Base-by-base conservation (phyloP, 129 eudicot genomes). In the Erigeron canadensis region DNA sequence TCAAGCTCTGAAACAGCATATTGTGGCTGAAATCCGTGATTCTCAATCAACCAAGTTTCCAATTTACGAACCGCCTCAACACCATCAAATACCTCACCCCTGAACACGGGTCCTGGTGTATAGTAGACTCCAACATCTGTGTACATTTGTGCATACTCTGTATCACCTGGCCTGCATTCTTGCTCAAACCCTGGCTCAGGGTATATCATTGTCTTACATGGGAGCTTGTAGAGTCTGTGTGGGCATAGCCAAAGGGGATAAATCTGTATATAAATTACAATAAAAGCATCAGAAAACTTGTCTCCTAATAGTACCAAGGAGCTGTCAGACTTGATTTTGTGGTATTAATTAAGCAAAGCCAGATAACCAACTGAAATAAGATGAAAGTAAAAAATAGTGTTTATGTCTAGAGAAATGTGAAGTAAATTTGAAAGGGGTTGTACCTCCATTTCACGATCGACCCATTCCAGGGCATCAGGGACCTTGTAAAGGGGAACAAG, bases 201-300 rank as follows among this genome's bases (percentile, higher is more conserved):
- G 65, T 90, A 95, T 34, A 95, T 76, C 99, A 95, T 95, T 17
- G 99, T 90, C 72, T 90, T 95, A 41, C 74, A 63, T 10, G 99
- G 99, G 57, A 90, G 86, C 83, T 86, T 87, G 89, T 82, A 95
- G 37, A 95, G 77, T 63, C 88, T 84, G 89, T 95, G 99, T 75
- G 99, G 99, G 86, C 99, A 95, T 69, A 95, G 89, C 99, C 99
- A 95, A 15, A 95, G 67, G 22, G 99, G 99, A 77, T 95, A 95
- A 12, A 95, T 84, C 99, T 95, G 77, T 4, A 69, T 9, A 54
- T 40, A 6, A 63, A 6, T 40, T 11, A 18, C 39, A 8, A 0
- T 39, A 40, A 44, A 44, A 16, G 16, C 46, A 63, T 63, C 13
- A 62, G 13, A 39, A 60, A 60, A 34, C 58, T 53, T 50, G 56